Evolutionary conservation across 495 filamentous ascomycete species (phyloP), one percentile per base, ranked within the genome.

Genomic region (Podospora fimiseda): DNA sequence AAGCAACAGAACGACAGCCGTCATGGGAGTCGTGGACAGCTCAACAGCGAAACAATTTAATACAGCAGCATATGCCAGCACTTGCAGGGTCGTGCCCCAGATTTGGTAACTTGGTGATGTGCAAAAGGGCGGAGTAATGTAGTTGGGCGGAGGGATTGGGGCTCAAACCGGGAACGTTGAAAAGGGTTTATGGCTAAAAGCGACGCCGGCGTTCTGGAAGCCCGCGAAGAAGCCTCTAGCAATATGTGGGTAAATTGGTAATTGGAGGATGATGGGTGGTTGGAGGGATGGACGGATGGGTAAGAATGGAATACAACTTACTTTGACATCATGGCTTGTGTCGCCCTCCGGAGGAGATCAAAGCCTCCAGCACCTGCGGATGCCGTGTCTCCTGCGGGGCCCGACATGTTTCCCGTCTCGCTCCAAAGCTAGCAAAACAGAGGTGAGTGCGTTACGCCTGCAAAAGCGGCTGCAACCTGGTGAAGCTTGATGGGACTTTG

Each of bases 301-400:
- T 11, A 55, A 50, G 30, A 51, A 44, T 24, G 50, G 61, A 64
- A 57, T 50, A 57, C 52, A 23, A 74, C 73, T 60, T 76, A 81
- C 78, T 68, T 81, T 71, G 74, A 75, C 74, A 80, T 79, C 74
- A 81, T 74, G 52, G 73, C 72, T 55, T 79, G 75, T 36, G 78
- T 80, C 47, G 78, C 78, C 61, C 75, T 70, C 66, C 71, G 68
- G 27, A 81, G 63, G 63, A 81, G 63, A 65, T 81, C 78, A 43
- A 68, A 71, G 44, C 63, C 62, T 58, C 72, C 71, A n/a, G 55
- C 48, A 36, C 60, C 55, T 42, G 51, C 44, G 44, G 58, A 51
- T 23, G 57, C 56, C 48, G 53, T 41, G 19, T 53, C 55, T 49
- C 40, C 45, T 44, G 60, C 53, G 57, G 59, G 51, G 60, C 60